phyloP scores from a whole-genome alignment of 73 alveolate species.

The Tetrahymena elliotti region DNA sequence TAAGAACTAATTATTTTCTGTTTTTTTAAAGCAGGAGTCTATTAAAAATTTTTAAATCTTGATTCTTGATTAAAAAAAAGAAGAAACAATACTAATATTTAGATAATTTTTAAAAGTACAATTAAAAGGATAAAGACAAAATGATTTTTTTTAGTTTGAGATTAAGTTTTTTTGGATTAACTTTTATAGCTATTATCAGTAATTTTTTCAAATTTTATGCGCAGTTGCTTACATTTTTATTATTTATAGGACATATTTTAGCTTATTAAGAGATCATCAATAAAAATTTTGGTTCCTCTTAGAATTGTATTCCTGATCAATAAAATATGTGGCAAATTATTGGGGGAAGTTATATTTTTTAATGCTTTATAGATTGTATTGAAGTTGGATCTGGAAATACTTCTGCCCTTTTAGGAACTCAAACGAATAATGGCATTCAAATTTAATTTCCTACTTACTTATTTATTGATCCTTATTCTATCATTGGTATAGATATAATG shows the following conservation, averaged over 20 bases:
- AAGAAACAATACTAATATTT: not conserved
- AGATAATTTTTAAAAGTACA: too few species aligned
- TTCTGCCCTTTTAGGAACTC: not conserved
- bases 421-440: not conserved
- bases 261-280: not conserved
- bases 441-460: not conserved
- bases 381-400: not conserved
- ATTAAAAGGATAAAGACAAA: not conserved
- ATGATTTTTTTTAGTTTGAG: not conserved
- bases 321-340: not conserved
- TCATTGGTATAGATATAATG: not conserved
- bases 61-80: too few species aligned
- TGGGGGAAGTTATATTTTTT: not conserved
- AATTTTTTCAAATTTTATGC: not conserved
- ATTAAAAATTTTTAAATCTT: not conserved
- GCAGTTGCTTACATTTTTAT: not conserved
- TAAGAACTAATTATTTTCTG: not conserved
- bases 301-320: not conserved
- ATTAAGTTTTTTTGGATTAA: too few species aligned
- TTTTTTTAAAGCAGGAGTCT: not conserved
- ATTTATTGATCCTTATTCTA: not conserved
- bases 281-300: not conserved
- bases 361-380: not conserved
- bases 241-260: not conserved
- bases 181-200: not conserved